Base-by-base conservation (phyloP, 129 eudicot species). In the Daucus carota region DNA sequence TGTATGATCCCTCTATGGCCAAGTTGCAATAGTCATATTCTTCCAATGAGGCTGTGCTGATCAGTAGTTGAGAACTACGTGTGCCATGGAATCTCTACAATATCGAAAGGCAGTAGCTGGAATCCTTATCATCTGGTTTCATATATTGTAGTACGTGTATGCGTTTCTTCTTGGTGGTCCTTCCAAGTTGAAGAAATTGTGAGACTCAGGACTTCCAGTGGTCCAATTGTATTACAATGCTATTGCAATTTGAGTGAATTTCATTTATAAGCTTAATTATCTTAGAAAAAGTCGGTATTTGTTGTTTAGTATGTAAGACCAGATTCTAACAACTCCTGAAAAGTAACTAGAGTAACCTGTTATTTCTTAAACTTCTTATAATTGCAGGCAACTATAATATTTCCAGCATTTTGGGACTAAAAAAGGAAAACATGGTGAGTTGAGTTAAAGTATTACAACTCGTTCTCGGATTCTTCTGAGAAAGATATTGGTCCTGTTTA, bases 1-100 rank as follows among this genome's bases (percentile, higher is more conserved):
- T n/a, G 60, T 50, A 69, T n/a, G n/a, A n/a, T 65, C 11, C 33
- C 73, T 81, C 72, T 71, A 24, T 13, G 26, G 68, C 45, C 83
- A 87, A 87, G 85, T 83, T 83, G 87, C 72, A 72, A 34, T 44
- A 59, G 83, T 82, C 85, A 74, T 77, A 74, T 78, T 80, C 80
- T 1, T 28, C 32, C 1, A 13, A 75, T 85, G 83, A 80, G 80
- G 80, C 34, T 26, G 34, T 32, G 74, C 73, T 82, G 75, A 82
- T 82, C 75, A 73, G 78, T 82, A 26, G 81, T 60, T 66, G 75
- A 79, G 71, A 80, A 45, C 62, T 85, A 83, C 79, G 75, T 50
- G 28, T 48, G 75, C 20, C 69, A 13, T 24, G 69, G 67, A 62
- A 62, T 62, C 36, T 28, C 14, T 62, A 29, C 34, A 28, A 28